Base-by-base conservation (phyloP, 164 flowering plant genomes). In the Macadamia tetraphylla region DNA sequence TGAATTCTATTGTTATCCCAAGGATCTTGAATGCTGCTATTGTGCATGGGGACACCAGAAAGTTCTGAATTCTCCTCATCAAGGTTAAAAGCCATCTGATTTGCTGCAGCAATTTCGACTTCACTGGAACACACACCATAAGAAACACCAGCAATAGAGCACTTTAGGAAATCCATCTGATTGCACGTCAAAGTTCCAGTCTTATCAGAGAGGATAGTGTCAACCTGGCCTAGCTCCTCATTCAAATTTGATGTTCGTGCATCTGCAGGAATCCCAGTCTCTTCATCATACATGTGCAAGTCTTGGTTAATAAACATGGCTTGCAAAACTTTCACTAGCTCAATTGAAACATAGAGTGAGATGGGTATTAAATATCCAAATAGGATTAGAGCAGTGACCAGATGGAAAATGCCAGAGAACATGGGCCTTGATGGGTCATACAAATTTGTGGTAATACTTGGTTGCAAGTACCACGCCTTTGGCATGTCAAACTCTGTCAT, bases 181-280 rank as follows among this genome's bases (percentile, higher is more conserved):
- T 94, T 94, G 80, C 98, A 89, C 29, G 98, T 93, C 67, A 93
- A 79, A 52, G 98, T 93, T 35, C 98, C 98, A 17, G 98, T 93
- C 84, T 92, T 92, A 79, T 92, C 96, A 57, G 98, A 87, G 29
- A 90, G 89, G 73, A 92, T 90, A 9, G 91, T 92, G 69, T 90
- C 93, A 23, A 92, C 96, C 78, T 90, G 96, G n/a, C 98, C 98
- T 71, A 92, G 81, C 79, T 92, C 98, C 82, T 92, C 98, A 69
- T 92, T 92, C 76, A 92, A 81, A 76, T 92, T 92, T 68, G 98
- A 93, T 57, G 97, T 93, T 62, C 97, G 78, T 40, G 98, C 98
- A 59, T 77, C 78, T 17, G 95, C 92, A 67, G 92, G 78, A 74
- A 62, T 82, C 59, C 92, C 90, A 7, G 83, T 79, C 69, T 90